Base-by-base conservation (phyloP, 2,329 filamentous ascomycete species). In the Botryosphaeria dothidea region DNA sequence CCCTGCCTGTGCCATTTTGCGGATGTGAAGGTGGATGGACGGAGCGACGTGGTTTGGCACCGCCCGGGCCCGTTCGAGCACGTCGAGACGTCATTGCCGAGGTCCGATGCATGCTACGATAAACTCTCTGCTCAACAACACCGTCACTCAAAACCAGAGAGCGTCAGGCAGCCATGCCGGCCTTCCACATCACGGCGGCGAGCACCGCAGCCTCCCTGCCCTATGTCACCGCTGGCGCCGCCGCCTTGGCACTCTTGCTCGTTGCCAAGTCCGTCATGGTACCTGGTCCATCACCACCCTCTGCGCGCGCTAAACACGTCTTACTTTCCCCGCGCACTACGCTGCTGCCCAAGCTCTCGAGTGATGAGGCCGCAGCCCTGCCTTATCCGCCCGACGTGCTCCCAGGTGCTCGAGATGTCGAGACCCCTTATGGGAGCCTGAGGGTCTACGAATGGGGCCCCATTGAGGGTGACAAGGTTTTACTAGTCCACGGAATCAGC, bases 361-460 rank as follows among this genome's bases (percentile, higher is more conserved):
- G 67, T 2, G 68, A 72, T 21, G 69, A 74, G 13, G 45, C 73
- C 3, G 63, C 72, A 5, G 64, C 71, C 6, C 68, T 82, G 2
- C 79, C 82, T 0, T 92, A 95, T 74, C 90, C 90, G 1, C 87
- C 87, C 3, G 84, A 92, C 75, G 84, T 85, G 17, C 83, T 93
- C 15, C 90, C 90, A 0, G 89, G 91, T 6, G 86, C 81, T 0
- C 84, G 91, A 65, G 86, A 92, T 73, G 87, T 95, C 17, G 73
- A 81, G 13, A 90, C 87, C 3, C 86, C 88, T 3, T 93, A 92
- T 72, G 92, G 92, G 17, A 86, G 80, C 4, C 85, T 92, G 67
- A 82, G 89, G 51, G 88, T 92, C 3, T 94, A 92, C 73, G 92
- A 96, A 80, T 95, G 89, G 85, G 92, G 92, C 0, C 90, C 91